These are phyloP conservation scores for Trapa bicornis DNA, from an alignment of 345 rosid genomes.

Conservation along the genomic window DNA sequence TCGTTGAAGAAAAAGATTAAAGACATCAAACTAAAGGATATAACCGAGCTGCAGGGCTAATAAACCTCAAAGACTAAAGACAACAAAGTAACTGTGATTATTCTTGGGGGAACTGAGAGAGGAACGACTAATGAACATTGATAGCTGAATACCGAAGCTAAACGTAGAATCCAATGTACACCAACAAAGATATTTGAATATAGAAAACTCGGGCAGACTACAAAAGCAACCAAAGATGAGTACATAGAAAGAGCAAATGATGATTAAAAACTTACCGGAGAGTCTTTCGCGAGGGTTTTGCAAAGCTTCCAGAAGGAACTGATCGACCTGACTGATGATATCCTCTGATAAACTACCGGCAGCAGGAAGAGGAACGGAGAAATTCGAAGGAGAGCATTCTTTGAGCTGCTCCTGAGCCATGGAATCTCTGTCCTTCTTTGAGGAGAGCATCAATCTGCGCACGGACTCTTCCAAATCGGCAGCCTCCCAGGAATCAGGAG, in stretches of 20 bases:
- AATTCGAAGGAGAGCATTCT: slow-evolving; percentile 13
- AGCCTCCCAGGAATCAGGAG: slow-evolving; percentile 78
- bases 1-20: neutral
- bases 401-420: slow-evolving; percentile 7
- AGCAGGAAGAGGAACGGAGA: slow-evolving; percentile 6
- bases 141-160: too few relatives aligned
- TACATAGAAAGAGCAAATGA: neutral
- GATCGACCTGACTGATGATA: slow-evolving; percentile 44
- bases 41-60: too few relatives aligned
- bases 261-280: slow-evolving; percentile 28
- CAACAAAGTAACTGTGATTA: too few relatives aligned
- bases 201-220: neutral
- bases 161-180: neutral
- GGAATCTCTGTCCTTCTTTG: slow-evolving; percentile 12
- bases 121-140: too few relatives aligned
- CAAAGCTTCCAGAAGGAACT: slow-evolving; percentile 66
- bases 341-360: slow-evolving; percentile 25
- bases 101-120: too few relatives aligned
- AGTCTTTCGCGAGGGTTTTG: slow-evolving; percentile 76
- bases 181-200: neutral
- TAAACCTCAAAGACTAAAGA: too few relatives aligned
- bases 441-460: slow-evolving; percentile 51
- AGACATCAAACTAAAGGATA: neutral
- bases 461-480: slow-evolving; percentile 66
- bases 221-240: neutral